Conservation (phyloP, 495 filamentous ascomycete species). For the Viridothelium virens region DNA sequence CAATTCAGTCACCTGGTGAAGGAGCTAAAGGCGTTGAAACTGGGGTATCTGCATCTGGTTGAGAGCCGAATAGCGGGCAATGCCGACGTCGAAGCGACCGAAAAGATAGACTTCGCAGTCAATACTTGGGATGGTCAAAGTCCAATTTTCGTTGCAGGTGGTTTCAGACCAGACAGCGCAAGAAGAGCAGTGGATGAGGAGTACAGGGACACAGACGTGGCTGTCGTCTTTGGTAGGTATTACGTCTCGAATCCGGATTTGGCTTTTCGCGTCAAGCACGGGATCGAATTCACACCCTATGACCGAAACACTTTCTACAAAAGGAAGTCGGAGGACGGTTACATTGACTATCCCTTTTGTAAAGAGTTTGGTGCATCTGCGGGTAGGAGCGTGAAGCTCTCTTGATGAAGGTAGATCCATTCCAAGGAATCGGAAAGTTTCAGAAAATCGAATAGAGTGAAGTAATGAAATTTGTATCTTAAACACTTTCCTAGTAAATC, state of each 20-base stretch:
- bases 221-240: conserved; percentile 50
- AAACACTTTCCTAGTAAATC: no score
- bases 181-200: conserved; percentile 45
- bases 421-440: neutral
- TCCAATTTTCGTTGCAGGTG: conserved; percentile 57
- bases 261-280: conserved; percentile 51
- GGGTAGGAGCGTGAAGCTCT: neutral
- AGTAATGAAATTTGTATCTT: no score
- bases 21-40: conserved; percentile 45
- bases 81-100: conserved; percentile 37
- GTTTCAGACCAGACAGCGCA: conserved; percentile 45
- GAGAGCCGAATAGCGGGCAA: conserved; percentile 46
- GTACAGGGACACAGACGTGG: conserved; percentile 45
- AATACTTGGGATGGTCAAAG: conserved; percentile 42
- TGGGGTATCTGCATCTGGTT: conserved; percentile 63
- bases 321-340: conserved; percentile 46
- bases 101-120: conserved; percentile 48
- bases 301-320: conserved; percentile 55
- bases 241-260: conserved; percentile 70
- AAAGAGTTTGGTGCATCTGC: conserved; percentile 35
- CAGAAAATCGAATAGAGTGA: neutral
- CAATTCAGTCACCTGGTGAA: conserved; percentile 55
- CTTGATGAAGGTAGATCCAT: neutral
- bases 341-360: conserved; percentile 58
- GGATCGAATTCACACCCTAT: conserved; percentile 47